Conservation (phyloP, 257 asterid species). For the Solanum commersonii region DNA sequence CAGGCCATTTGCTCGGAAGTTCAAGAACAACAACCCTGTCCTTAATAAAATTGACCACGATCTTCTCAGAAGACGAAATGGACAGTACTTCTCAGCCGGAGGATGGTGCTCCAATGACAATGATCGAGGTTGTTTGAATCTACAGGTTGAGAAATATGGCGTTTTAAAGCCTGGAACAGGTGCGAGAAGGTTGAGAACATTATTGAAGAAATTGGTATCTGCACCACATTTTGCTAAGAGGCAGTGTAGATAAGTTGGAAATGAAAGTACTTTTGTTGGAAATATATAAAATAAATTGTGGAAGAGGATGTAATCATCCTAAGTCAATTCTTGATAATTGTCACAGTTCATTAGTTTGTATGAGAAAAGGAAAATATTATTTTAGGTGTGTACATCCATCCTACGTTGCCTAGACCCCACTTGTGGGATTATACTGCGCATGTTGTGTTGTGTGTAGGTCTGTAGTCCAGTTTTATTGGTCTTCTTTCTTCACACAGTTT, state of each 20-base stretch:
- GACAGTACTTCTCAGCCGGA: conserved; percentile 43
- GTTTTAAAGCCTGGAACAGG: conserved; percentile 63
- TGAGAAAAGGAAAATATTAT: neutral
- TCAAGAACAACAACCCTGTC: conserved; percentile 60
- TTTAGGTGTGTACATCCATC: neutral
- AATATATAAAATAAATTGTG: neutral
- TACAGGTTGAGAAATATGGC: conserved; percentile 57
- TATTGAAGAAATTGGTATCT: conserved; percentile 37
- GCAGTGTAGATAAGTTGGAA: conserved; percentile 37
- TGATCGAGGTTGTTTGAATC: conserved; percentile 18
- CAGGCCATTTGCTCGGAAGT: conserved; percentile 75
- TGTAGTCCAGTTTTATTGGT: neutral
- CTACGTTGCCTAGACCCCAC: neutral
- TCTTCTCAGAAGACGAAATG: conserved; percentile 37
- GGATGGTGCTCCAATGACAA: conserved; percentile 53
- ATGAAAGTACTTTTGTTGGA: neutral
- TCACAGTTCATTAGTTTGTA: neutral
- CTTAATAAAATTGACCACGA: conserved; percentile 66
- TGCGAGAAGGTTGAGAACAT: conserved; percentile 46
- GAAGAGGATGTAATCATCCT: neutral
- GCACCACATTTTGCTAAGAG: conserved; percentile 22
- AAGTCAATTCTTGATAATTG: neutral
- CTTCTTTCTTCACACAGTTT: neutral
- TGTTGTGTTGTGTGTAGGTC: neutral
- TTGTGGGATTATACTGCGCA: neutral